Evolutionary conservation across 2,329 filamentous ascomycete genomes (phyloP), one percentile per base, ranked within the genome.

Genomic region (Penicillium occitanis): DNA sequence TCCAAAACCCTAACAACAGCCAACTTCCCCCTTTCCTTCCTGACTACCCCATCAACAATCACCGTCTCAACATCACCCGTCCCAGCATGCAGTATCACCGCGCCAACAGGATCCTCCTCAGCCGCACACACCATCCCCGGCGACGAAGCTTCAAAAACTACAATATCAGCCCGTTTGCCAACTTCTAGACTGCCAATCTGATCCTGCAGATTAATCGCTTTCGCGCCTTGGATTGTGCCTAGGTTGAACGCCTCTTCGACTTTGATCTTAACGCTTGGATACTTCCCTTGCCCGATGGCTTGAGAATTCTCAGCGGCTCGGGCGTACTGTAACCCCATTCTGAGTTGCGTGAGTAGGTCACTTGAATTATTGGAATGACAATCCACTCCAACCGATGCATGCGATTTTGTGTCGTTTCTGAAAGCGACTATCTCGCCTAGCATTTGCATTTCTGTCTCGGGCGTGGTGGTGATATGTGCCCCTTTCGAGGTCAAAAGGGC

Each of bases 141-240:
- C 22, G 66, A 71, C 1, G 57, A 61, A 13, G 66, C 70, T 51
- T 76, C 71, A 53, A 75, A 75, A 5, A 77, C 66, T 0, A 76
- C 69, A 5, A 76, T 33, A 67, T 77, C 75, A 8, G 72, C 74
- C 28, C 68, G 19, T 64, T 77, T 76, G 0, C 74, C 74, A 3
- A 70, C 71, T 6, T 68, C 67, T 17, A 77, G 66, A 14, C 69
- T 71, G 1, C 75, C 75, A 33, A 76, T 48, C 2, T 69, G 40
- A 19, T 72, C 69, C 33, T 70, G 73, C 70, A 74, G 69, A 6
- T 65, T 62, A 13, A 76, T 70, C 1, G 73, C 71, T 5, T 68
- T 69, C 0, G 75, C 74, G 5, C 74, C 74, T n/a, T 74, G 68
- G 46, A 75, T 73, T 3, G 75, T 77, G 0, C 67, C 73, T 14